phyloP scores from a whole-genome alignment of 768 basidiomycete genomes.

The Pleurotus tuoliensis region DNA sequence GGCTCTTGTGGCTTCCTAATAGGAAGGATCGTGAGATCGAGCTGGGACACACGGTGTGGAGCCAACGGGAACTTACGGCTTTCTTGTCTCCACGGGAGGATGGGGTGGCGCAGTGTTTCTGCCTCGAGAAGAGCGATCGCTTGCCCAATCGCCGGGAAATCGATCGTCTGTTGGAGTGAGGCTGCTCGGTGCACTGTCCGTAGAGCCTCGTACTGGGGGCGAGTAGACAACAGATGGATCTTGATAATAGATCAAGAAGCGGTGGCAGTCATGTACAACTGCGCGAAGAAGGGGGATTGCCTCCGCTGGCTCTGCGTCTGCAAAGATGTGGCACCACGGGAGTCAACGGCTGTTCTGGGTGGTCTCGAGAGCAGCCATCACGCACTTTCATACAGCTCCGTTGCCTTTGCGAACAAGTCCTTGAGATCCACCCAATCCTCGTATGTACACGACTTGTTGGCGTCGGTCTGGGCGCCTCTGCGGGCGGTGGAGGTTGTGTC shows the following conservation, averaged over 20 bases:
- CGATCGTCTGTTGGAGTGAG: conserved; percentile 15
- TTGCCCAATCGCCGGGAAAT: conserved; percentile 14
- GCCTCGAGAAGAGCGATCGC: conserved; percentile 4
- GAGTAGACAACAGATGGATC: conserved; percentile 54
- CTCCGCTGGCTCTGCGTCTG: conserved; percentile 43
- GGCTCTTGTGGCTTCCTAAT: conserved; percentile 42
- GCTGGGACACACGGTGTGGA: not conserved
- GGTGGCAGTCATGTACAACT: conserved; percentile 65
- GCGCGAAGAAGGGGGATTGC: conserved; percentile 55
- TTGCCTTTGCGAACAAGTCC: conserved; percentile 54
- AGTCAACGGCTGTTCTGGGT: no score
- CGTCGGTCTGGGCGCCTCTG: conserved; percentile 16
- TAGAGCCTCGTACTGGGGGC: conserved; percentile 14
- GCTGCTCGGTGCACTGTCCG: conserved; percentile 12
- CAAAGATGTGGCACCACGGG: not conserved
- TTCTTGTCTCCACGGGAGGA: conserved; percentile 2
- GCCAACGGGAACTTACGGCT: conserved; percentile 3
- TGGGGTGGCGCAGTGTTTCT: conserved; percentile 5
- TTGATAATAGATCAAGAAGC: conserved; percentile 49
- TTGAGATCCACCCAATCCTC: conserved; percentile 70
- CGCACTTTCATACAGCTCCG: conserved; percentile 58
- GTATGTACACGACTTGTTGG: conserved; percentile 23
- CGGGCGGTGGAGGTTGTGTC: conserved; percentile 34
- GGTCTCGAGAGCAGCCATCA: conserved; percentile 6
- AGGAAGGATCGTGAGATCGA: conserved; percentile 10